Conservation (phyloP, 192 early-diverging fungal species). For the Entophlyctis helioformis region DNA sequence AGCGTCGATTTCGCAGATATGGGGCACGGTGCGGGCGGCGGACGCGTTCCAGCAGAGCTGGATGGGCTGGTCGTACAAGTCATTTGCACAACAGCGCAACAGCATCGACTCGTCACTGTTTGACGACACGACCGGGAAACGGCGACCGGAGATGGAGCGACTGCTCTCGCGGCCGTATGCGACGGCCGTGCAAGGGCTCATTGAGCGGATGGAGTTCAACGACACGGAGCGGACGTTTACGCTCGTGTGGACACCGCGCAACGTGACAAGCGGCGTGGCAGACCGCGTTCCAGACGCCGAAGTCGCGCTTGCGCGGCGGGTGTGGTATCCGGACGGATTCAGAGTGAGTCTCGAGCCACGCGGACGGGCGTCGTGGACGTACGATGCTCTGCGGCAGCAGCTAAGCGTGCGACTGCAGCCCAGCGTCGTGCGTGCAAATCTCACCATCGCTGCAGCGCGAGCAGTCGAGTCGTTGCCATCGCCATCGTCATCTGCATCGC, state of each 20-base stretch:
- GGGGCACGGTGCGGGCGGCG: slow-evolving; percentile 20
- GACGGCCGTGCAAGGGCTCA: slow-evolving; percentile 2
- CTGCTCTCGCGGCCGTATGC: slow-evolving; percentile 7
- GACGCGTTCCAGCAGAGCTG: slow-evolving; percentile 37
- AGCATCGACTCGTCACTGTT: slow-evolving; percentile 8
- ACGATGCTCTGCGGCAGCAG: too few species aligned
- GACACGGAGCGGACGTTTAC: neutral
- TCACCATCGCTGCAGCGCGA: too few species aligned
- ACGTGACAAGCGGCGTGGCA: neutral
- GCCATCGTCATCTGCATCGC: too few species aligned
- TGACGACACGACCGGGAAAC: neutral
- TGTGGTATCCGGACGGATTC: slow-evolving; percentile 10
- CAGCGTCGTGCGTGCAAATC: too few species aligned
- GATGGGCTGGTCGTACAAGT: slow-evolving; percentile 46
- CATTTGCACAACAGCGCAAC: slow-evolving; percentile 7
- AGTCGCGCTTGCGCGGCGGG: neutral
- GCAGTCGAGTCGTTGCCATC: too few species aligned
- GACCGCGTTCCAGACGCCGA: slow-evolving; percentile 3
- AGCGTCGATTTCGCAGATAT: slow-evolving; percentile 15
- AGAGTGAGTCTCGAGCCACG: too few species aligned
- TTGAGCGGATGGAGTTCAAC: slow-evolving; percentile 4
- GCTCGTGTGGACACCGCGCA: neutral
- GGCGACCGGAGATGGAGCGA: slow-evolving; percentile 1
- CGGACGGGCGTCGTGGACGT: too few species aligned
- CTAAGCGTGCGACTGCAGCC: too few species aligned